Base-by-base conservation (phyloP, 2,329 filamentous ascomycete genomes). In the Colletotrichum tamarilloi region DNA sequence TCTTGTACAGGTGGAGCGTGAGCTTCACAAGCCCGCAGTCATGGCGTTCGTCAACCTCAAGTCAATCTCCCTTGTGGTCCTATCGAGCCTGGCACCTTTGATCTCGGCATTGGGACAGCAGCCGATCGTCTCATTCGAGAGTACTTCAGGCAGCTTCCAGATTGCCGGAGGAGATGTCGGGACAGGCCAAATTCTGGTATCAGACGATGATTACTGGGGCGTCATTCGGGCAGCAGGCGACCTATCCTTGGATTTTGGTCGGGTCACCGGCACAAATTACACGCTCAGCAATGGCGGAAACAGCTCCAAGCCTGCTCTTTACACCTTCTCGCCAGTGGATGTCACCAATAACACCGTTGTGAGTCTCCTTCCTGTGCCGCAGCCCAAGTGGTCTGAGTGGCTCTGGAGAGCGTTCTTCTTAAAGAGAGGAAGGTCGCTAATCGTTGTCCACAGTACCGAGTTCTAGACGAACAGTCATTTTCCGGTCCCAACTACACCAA, bases 191-290 rank as follows among this genome's bases (percentile, higher is more conserved):
- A 89, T 92, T 63, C 82, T 88, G 3, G 84, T 91, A n/a, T 88
- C 89, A 11, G 77, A 80, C 24, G 83, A 88, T 68, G 92, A 94
- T 73, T 92, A 89, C 84, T 92, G 90, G 82, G 92, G 91, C 69
- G 92, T 94, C 1, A 86, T 93, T 67, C 88, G 92, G 30, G 91
- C 91, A 5, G 92, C 91, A 0, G 86, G 90, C 52, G 92, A 94
- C 80, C 85, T 94, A 11, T 91, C 91, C 0, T 78, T 85, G 4
- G 92, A 94, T 80, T 93, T 94, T 82, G 92, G 92, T 19, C 88
- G 90, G n/a, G 91, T 94, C 5, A 93, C 91, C 0, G 91, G 92
- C 9, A 86, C 82, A 30, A 92, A 93, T 79, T 88, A 91, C 70
- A 89, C 90, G 1, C 82, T 91, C 4, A 87, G 87, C 76, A 89